Evolutionary conservation across 352 stramenopile species (phyloP).

Genomic region (Globisporangium barbulae): DNA sequence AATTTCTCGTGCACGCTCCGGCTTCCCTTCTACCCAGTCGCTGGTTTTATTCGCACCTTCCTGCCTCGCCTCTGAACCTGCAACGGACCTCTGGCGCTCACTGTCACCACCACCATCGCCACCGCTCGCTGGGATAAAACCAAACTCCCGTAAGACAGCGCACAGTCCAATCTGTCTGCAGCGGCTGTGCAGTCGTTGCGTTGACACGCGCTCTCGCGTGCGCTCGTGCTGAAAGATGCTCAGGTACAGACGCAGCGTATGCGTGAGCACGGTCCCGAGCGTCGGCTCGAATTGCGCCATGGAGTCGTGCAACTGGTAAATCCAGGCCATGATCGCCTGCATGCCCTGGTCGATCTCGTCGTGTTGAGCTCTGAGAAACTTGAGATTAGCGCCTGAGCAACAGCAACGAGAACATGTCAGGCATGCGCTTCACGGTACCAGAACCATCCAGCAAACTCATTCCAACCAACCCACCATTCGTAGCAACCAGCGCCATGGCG

Average conservation of each 20-base stretch:
- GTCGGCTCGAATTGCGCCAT: constrained; percentile 7
- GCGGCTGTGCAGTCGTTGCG: constrained; percentile 5
- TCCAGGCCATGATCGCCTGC: constrained; percentile 8
- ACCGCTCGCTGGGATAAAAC: neutral
- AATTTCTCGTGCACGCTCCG: neutral
- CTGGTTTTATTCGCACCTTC: neutral
- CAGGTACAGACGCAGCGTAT: constrained; percentile 7
- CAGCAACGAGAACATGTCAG: neutral
- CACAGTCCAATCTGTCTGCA: constrained; percentile 13
- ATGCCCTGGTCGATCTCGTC: constrained; percentile 1
- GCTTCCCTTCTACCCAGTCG: neutral
- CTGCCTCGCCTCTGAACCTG: neutral
- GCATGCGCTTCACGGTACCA: too few relatives aligned
- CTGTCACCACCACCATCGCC: neutral
- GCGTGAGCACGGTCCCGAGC: constrained; percentile 2
- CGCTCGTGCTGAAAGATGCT: constrained; percentile 7
- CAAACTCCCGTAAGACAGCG: constrained; percentile 7
- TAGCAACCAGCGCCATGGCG: constrained; percentile 19
- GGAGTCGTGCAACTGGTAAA: constrained; percentile 5
- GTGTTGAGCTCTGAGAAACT: neutral
- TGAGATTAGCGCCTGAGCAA: neutral
- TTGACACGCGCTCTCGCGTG: neutral
- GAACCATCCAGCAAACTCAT: neutral
- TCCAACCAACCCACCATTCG: constrained; percentile 17
- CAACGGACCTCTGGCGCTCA: neutral